Evolutionary conservation across 2,329 filamentous ascomycete genomes (phyloP), one percentile per base, ranked within the genome.

Genomic region (Bimuria novae-zelandiae): DNA sequence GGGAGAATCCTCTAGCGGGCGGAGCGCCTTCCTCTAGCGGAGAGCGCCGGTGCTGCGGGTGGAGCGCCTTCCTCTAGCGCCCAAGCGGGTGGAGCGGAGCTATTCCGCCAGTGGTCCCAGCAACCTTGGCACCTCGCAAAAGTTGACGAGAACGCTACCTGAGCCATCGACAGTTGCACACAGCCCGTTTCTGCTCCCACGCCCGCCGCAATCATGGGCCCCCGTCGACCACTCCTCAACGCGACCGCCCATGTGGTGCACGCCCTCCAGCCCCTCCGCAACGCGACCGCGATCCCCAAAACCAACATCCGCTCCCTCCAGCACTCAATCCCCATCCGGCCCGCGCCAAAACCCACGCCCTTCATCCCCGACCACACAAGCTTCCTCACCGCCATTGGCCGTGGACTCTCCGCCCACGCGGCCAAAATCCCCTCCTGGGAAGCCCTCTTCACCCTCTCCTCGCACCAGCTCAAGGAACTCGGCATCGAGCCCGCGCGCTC

Each of bases 381-480:
- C 14, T 96, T 99, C 76, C 87, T 97, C 57, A 90, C 84, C 30
- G 81, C 97, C 54, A 97, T 97, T 75, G 94, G 94, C 64, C 92
- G 94, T 59, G 87, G 87, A 64, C 85, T 97, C 65, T 86, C 83
- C 68, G 85, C 89, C 69, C 90, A 97, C 78, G 84, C 89, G 43
- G 81, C 84, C 75, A 97, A 97, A 75, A 90, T 99, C 65, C 86
- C 89, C 2, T 88, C 89, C 10, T 97, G 94, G 94, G 89, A 94
- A 48, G 84, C 90, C 5, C 85, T 99, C 40, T 97, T 97, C 82
- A 87, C 87, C 40, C 81, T 94, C 59, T 87, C 85, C 19, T 91
- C 90, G 16, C 74, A 81, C 39, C 87, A 97, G 75, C 81, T 99
- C 61, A 86, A 87, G 61, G 71, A 93, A 64, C 81, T 94, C 16